These are phyloP conservation scores for Leonotis leonurus DNA, from an alignment of 257 asterid species.

Conservation along the genomic window DNA sequence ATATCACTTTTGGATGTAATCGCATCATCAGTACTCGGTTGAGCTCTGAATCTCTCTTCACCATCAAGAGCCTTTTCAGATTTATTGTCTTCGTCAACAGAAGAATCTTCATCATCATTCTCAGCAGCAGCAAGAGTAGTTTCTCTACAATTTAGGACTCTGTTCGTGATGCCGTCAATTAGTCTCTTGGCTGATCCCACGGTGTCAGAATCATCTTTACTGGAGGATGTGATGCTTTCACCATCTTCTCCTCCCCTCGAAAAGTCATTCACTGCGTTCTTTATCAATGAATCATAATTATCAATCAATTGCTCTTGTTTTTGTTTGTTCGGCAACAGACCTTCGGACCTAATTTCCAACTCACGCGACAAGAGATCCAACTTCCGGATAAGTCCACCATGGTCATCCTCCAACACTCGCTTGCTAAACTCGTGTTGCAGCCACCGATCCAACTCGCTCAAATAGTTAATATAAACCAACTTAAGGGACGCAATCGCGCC, in stretches of 20 bases:
- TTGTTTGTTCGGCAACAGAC: background rate
- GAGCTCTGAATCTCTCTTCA: background rate
- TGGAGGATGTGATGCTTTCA: conserved; percentile 6
- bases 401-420: conserved; percentile 19
- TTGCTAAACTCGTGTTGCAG: conserved; percentile 21
- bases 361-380: conserved; percentile 42
- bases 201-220: background rate
- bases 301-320: conserved; percentile 6
- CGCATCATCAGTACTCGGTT: background rate
- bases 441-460: conserved; percentile 59
- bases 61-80: conserved; percentile 16
- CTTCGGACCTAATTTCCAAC: conserved; percentile 26
- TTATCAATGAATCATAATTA: conserved; percentile 17
- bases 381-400: conserved; percentile 22
- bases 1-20: conserved; percentile 15
- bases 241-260: conserved; percentile 1
- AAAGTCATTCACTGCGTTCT: conserved; percentile 17
- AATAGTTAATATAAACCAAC: conserved; percentile 47
- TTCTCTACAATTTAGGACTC: conserved; percentile 9
- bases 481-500: conserved; percentile 30
- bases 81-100: conserved; percentile 1
- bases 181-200: conserved; percentile 13
- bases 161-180: conserved; percentile 3
- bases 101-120: conserved; percentile 8
- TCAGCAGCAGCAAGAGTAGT: background rate